Percentiles rank a stretch among this genome's conserved stretches.
phyloP scores from a whole-genome alignment of 306 rosid species.

The Dicorynia guianensis region DNA sequence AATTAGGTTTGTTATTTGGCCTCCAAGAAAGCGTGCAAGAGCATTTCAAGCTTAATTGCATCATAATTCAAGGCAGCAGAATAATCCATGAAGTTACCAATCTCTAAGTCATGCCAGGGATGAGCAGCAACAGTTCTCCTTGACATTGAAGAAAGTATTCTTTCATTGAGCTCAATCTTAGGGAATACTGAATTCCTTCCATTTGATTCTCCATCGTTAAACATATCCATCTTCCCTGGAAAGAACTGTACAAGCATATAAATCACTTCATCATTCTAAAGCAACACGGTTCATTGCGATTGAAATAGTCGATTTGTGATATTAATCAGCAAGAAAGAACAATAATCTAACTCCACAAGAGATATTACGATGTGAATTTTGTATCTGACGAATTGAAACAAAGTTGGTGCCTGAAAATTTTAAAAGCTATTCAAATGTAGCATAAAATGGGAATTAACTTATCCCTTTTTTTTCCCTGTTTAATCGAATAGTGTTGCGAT shows the following conservation, averaged over 20 bases:
- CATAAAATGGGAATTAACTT: no score
- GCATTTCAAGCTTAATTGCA: not conserved
- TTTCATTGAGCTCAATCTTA: slow-evolving; percentile 71
- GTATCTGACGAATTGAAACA: not conserved
- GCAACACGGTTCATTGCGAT: slow-evolving; percentile 6
- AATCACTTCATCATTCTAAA: slow-evolving; percentile 20
- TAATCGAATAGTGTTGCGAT: slow-evolving; percentile 7
- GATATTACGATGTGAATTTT: no score
- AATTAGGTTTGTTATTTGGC: not conserved
- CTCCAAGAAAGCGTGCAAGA: not conserved
- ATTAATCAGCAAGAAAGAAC: not conserved
- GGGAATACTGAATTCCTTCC: slow-evolving; percentile 44
- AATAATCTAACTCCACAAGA: not conserved
- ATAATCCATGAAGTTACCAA: slow-evolving; percentile 55
- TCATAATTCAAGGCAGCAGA: not conserved
- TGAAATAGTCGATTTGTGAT: not conserved
- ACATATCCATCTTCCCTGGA: slow-evolving; percentile 59
- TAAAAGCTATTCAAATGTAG: no score
- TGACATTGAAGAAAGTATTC: slow-evolving; percentile 86
- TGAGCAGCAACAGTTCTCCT: slow-evolving; percentile 94
- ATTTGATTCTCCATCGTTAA: slow-evolving; percentile 60
- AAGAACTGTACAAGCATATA: slow-evolving; percentile 31
- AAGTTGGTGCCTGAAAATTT: not conserved
- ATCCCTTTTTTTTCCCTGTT: no score
- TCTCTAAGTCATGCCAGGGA: slow-evolving; percentile 98